Percentiles rank a stretch among this genome's conserved stretches.
phyloP scores from a whole-genome alignment of 108 stramenopile genomes.

The Schizochytrium sp. region DNA sequence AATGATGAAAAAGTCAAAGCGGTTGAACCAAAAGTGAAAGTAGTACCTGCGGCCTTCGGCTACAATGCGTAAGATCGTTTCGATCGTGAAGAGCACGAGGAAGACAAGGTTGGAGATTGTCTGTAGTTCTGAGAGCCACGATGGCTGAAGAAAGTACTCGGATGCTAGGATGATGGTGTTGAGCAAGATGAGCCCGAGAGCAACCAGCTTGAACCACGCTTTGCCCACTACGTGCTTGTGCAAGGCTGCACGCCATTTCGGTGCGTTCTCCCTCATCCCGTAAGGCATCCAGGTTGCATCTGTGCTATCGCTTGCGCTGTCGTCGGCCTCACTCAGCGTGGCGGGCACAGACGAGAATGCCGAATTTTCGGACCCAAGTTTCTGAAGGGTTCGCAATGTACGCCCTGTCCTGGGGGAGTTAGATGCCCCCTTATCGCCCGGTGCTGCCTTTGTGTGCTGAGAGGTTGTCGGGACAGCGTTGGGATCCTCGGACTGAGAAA shows the following conservation, averaged over 20 bases:
- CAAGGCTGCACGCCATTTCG: neutral
- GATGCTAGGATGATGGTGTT: slow-evolving; percentile 57
- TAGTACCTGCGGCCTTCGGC: slow-evolving; percentile 43
- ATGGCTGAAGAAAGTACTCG: slow-evolving; percentile 53
- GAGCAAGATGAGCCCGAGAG: slow-evolving; percentile 34
- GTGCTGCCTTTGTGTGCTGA: too few relatives aligned
- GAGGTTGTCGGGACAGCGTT: too few relatives aligned
- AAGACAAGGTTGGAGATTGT: slow-evolving; percentile 51
- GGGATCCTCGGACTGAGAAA: too few relatives aligned
- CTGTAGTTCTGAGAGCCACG: slow-evolving; percentile 13
- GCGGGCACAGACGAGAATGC: too few relatives aligned
- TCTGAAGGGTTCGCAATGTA: too few relatives aligned
- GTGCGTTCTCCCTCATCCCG: neutral
- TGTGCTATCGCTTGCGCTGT: too few relatives aligned
- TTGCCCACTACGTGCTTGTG: neutral
- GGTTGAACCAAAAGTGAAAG: slow-evolving; percentile 33
- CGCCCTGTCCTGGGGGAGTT: too few relatives aligned
- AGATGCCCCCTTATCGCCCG: too few relatives aligned
- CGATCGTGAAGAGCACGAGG: slow-evolving; percentile 52
- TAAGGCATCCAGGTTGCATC: neutral
- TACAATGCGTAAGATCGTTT: slow-evolving; percentile 41
- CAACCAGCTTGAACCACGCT: neutral
- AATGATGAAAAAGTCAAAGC: slow-evolving; percentile 58
- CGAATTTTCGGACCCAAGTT: too few relatives aligned
- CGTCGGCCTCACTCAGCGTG: too few relatives aligned